Evolutionary conservation across 768 basidiomycete species (phyloP).

Genomic region (Daedaleopsis sinensis): DNA sequence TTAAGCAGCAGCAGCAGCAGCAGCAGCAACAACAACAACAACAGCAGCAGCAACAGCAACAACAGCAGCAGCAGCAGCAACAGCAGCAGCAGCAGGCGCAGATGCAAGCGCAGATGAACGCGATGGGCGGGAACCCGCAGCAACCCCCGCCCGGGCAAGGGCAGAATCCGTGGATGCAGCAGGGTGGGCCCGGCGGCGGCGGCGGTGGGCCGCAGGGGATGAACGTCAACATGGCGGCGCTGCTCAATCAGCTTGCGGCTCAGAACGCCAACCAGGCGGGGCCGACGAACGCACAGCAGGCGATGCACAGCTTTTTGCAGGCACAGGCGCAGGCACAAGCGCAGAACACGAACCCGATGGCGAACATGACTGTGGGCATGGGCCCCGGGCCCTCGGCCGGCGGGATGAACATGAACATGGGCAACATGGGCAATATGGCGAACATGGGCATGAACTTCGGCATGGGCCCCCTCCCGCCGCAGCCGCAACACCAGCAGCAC

Average conservation of each 20-base stretch:
- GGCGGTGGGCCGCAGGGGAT: not conserved
- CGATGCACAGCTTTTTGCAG: not conserved
- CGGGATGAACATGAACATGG: slow-evolving; percentile 11
- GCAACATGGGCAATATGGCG: slow-evolving; percentile 1
- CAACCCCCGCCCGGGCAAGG: not conserved
- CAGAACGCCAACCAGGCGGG: not conserved
- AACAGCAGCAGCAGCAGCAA: slow-evolving; percentile 31
- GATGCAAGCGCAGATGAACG: slow-evolving; percentile 11
- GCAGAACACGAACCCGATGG: slow-evolving; percentile 5
- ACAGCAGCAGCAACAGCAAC: slow-evolving; percentile 8
- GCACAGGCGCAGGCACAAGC: not conserved
- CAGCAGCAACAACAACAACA: slow-evolving; percentile 26
- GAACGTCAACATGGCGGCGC: slow-evolving; percentile 10
- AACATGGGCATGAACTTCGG: slow-evolving; percentile 14
- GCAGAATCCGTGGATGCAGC: slow-evolving; percentile 6
- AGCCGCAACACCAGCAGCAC: slow-evolving; percentile 1
- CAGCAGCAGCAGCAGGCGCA: slow-evolving; percentile 25
- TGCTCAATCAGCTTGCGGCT: not conserved
- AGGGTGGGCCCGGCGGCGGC: not conserved
- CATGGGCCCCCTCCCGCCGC: slow-evolving; percentile 2
- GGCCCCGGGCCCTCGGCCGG: not conserved
- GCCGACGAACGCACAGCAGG: not conserved
- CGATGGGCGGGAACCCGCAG: not conserved
- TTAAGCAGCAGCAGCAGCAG: slow-evolving; percentile 29
- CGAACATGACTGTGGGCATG: slow-evolving; percentile 7